Evolutionary conservation across 805 yeast genomes (phyloP).

Genomic region (Wickerhamomyces sydowiorum): DNA sequence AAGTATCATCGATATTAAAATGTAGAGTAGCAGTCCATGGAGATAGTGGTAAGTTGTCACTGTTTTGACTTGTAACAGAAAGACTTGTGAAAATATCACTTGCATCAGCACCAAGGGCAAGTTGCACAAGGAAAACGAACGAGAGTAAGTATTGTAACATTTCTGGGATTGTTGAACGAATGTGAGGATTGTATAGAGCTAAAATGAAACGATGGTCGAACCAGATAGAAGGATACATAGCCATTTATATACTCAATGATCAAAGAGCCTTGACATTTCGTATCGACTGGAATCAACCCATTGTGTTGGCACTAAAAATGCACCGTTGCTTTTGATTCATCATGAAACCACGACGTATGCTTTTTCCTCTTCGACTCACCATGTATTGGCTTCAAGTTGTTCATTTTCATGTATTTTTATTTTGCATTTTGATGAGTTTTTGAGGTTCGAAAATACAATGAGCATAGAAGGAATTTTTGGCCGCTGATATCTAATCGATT

Average conservation of each 20-base stretch:
- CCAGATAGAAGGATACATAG: background rate
- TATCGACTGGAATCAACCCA: too few species aligned
- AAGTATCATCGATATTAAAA: conserved; percentile 17
- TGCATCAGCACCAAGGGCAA: conserved; percentile 2
- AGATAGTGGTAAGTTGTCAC: conserved; percentile 20
- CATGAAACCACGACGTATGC: too few species aligned
- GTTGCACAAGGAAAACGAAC: conserved; percentile 1
- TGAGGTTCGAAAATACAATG: too few species aligned
- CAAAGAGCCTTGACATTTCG: too few species aligned
- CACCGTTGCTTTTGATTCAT: too few species aligned
- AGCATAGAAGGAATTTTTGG: too few species aligned
- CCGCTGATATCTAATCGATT: too few species aligned
- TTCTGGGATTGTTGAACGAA: background rate
- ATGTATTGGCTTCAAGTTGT: too few species aligned
- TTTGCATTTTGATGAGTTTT: too few species aligned
- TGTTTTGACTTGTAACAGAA: conserved; percentile 4
- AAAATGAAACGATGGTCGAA: background rate
- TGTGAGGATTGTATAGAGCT: background rate
- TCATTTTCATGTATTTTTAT: too few species aligned
- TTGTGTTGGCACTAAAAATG: too few species aligned
- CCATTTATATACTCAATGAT: background rate
- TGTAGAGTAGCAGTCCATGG: conserved; percentile 29
- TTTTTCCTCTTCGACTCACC: too few species aligned
- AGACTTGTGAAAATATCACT: conserved; percentile 4
- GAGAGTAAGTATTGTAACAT: background rate